phyloP scores from a whole-genome alignment of 345 rosid species.

The Clausena lansium region DNA sequence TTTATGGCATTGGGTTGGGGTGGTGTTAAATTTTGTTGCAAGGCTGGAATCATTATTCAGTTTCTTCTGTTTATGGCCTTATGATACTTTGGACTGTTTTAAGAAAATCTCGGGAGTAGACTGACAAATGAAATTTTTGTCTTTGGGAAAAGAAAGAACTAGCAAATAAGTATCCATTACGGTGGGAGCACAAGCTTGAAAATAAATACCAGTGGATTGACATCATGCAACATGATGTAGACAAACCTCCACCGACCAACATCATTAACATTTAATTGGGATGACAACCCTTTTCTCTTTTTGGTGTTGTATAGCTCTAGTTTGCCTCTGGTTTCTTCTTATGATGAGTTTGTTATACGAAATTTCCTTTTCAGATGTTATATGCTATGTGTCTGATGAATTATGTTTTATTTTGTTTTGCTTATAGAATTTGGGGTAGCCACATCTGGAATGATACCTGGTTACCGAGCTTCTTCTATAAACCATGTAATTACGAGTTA shows the following conservation, averaged over 20 bases:
- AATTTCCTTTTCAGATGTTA: neutral
- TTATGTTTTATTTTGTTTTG: conserved; percentile 12
- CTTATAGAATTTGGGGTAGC: conserved; percentile 35
- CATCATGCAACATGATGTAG: neutral
- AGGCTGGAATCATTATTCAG: neutral
- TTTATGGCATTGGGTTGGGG: neutral
- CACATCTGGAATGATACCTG: conserved; percentile 98
- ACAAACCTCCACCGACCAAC: neutral
- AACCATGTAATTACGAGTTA: conserved; percentile 91
- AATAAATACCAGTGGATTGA: neutral
- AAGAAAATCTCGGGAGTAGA: neutral
- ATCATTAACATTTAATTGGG: neutral
- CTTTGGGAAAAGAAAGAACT: neutral
- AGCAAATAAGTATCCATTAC: neutral
- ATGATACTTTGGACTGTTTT: neutral
- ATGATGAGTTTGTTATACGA: neutral
- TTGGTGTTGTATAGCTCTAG: neutral
- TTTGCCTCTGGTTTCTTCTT: neutral
- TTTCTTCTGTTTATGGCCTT: neutral
- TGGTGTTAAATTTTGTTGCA: neutral
- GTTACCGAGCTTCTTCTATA: conserved; percentile 88
- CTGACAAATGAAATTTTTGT: neutral
- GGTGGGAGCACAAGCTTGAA: neutral
- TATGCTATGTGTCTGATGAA: conserved; percentile 10
- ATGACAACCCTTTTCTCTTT: neutral